Evolutionary conservation across 1,284 basidiomycete species (phyloP).

Genomic region (Anthracocystis panici-leucophaei): DNA sequence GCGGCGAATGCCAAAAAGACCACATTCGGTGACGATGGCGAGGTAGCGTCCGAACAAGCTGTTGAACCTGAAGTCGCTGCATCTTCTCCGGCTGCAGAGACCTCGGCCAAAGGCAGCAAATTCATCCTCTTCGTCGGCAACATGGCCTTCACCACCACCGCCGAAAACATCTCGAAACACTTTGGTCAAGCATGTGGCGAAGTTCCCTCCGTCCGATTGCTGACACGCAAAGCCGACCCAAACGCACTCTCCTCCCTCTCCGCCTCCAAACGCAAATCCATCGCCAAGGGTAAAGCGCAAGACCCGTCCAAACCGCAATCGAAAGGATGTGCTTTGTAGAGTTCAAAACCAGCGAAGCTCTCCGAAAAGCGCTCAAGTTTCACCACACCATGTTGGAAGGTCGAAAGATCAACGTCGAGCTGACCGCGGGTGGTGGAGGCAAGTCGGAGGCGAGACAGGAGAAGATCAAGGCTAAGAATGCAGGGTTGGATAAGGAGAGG

Average conservation of each 20-base stretch:
- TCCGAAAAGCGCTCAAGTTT: conserved; percentile 66
- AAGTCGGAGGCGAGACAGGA: conserved; percentile 55
- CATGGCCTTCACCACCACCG: conserved; percentile 66
- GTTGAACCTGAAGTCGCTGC: conserved; percentile 8
- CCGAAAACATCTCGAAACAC: conserved; percentile 60
- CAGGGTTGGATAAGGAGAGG: conserved; percentile 62
- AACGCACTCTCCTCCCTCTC: conserved; percentile 49
- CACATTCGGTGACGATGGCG: conserved; percentile 45
- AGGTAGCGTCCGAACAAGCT: conserved; percentile 31
- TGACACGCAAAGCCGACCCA: conserved; percentile 63
- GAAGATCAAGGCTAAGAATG: conserved; percentile 67
- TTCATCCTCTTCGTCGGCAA: conserved; percentile 68
- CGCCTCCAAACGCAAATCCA: conserved; percentile 65
- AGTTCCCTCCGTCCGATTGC: conserved; percentile 62
- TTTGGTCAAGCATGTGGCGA: conserved; percentile 64
- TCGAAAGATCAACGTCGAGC: conserved; percentile 67
- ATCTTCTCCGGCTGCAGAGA: conserved; percentile 10
- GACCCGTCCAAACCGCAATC: conserved; percentile 60
- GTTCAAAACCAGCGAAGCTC: conserved; percentile 51
- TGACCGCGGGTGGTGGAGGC: conserved; percentile 68
- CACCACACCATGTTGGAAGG: conserved; percentile 67
- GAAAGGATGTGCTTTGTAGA: conserved; percentile 68
- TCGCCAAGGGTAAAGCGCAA: conserved; percentile 66
- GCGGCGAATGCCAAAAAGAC: conserved; percentile 37
- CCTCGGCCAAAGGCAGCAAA: conserved; percentile 27